phyloP scores from a whole-genome alignment of 169 alveolate species.

The Plasmodium vivax region DNA sequence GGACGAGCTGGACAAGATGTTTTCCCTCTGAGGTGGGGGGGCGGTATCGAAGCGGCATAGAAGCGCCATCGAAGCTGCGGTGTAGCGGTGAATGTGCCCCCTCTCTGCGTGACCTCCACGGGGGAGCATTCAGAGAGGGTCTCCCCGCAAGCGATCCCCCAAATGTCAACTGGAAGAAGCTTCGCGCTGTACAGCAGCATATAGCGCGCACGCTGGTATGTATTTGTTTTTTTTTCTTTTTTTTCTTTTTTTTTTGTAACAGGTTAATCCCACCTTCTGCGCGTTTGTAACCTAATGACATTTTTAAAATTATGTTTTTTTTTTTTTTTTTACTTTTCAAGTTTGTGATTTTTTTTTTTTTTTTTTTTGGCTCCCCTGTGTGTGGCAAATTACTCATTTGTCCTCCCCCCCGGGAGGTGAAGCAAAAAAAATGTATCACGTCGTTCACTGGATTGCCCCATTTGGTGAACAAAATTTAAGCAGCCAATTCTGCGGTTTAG shows the following conservation, averaged over 20 bases:
- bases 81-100: background rate
- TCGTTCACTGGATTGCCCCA: background rate
- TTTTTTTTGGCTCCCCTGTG: background rate
- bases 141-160: background rate
- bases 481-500: background rate
- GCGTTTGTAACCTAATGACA: background rate
- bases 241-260: background rate
- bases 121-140: background rate
- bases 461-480: background rate
- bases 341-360: background rate
- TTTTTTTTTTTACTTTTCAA: too few species aligned
- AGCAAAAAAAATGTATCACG: background rate
- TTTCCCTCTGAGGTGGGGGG: background rate
- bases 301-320: too few species aligned
- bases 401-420: background rate
- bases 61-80: background rate
- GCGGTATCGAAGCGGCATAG: background rate
- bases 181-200: background rate
- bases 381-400: background rate
- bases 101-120: background rate
- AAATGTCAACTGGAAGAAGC: background rate
- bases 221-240: too few species aligned
- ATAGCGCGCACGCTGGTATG: background rate
- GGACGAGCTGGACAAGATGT: constrained; percentile 34
- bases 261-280: too few species aligned